Base-by-base conservation (phyloP, 805 yeast species). In the Middelhovenomyces tepae region DNA sequence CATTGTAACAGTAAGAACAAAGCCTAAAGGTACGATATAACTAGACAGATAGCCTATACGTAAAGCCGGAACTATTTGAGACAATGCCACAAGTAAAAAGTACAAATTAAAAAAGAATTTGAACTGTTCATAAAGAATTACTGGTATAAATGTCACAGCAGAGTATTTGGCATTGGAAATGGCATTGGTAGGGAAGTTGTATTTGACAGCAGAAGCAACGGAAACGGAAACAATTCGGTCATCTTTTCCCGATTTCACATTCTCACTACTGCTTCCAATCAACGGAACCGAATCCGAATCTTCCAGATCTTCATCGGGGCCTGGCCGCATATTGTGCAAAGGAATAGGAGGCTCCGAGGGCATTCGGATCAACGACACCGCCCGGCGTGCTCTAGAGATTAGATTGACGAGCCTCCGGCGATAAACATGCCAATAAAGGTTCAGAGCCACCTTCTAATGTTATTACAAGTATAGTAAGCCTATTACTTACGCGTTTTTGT, bases 121-220 rank as follows among this genome's bases (percentile, higher is more conserved):
- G 74, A 91, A 91, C 64, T 91, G 99, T 54, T 89, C 95, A 56
- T 82, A 93, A 19, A 91, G 67, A 35, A 91, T 75, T 27, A 84
- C 67, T 3, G 99, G 99, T 7, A 91, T 59, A 50, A 91, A 91
- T 1, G 94, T 76, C 22, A 85, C 53, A 2, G 91, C 83, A 47
- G 83, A 83, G 59, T 91, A 91, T 58, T 87, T 89, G 15, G 98
- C 97, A 57, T 91, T 91, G 29, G 94, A 82, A 9, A 91, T 71
- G 5, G 91, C 83, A 54, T 91, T 91, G 8, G 84, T 60, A 1
- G 91, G 52, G 39, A 35, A 57, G 23, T 6, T 16, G 11, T 18
- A 15, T 5, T 9, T 5, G 6, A 7, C 20, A 26, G 19, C 15
- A 14, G 19, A 7, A n/a, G 29, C 13, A 16, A 26, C 10, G 5